These are phyloP conservation scores for Termitomyces sp. DNA, from an alignment of 768 basidiomycete species.

Conservation along the genomic window DNA sequence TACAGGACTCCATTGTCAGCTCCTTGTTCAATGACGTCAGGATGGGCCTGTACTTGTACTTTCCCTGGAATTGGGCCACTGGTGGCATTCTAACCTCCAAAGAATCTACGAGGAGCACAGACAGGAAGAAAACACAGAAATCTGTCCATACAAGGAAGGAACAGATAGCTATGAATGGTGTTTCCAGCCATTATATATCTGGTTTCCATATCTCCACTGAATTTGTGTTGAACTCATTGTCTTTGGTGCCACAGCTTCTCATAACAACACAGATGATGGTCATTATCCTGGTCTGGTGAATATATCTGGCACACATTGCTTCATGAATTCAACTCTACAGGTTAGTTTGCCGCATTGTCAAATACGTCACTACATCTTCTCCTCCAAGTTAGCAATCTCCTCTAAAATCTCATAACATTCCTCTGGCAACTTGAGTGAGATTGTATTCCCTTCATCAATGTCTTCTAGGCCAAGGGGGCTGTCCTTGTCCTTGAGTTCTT, in stretches of 20 bases:
- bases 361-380: conserved; percentile 34
- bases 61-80: conserved; percentile 64
- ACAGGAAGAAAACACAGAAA: conserved; percentile 46
- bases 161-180: conserved; percentile 43
- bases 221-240: background rate
- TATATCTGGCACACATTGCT: conserved; percentile 93
- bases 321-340: conserved; percentile 96
- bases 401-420: conserved; percentile 70
- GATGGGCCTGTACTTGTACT: conserved; percentile 54
- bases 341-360: conserved; percentile 28
- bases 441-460: conserved; percentile 58
- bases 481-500: conserved; percentile 20
- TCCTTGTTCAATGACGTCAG: conserved; percentile 22
- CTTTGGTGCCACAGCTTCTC: background rate
- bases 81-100: conserved; percentile 12
- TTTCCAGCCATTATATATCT: conserved; percentile 21
- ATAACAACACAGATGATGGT: conserved; percentile 28
- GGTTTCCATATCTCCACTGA: background rate
- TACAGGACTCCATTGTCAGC: no score
- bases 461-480: conserved; percentile 30
- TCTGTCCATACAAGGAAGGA: conserved; percentile 48
- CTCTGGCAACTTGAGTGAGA: conserved; percentile 50
- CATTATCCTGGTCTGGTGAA: conserved; percentile 92
- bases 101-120: conserved; percentile 17
- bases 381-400: conserved; percentile 72